Evolutionary conservation across 148 eudicot genomes (phyloP).

Genomic region (Rhododendron ovatum): DNA sequence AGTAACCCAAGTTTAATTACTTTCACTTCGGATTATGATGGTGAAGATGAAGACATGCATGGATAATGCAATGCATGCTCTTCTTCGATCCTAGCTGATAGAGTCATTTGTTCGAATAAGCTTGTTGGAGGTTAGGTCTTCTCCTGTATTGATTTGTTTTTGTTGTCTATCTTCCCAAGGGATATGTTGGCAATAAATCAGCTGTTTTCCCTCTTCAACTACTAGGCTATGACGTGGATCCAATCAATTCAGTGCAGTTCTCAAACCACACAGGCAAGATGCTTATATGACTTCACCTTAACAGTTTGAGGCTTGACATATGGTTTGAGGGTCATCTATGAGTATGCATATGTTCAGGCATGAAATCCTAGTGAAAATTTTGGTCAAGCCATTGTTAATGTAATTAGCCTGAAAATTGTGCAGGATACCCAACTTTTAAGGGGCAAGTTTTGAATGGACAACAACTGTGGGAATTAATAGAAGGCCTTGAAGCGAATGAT

Average conservation of each 20-base stretch:
- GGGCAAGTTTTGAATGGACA: conserved; percentile 92
- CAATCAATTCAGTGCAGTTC: conserved; percentile 93
- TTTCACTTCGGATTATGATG: background rate
- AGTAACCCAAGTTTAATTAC: background rate
- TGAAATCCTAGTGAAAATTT: background rate
- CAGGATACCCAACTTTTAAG: conserved; percentile 94
- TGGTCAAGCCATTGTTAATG: background rate
- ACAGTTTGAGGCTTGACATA: conserved; percentile 15
- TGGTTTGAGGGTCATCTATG: conserved; percentile 19
- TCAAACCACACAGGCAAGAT: conserved; percentile 99
- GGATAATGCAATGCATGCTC: background rate
- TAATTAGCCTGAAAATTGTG: conserved; percentile 23
- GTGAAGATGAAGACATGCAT: background rate
- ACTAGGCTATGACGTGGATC: conserved; percentile 94
- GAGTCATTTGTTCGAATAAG: background rate
- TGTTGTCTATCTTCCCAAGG: conserved; percentile 35
- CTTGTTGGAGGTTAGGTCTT: conserved; percentile 6
- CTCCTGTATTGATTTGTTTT: conserved; percentile 6
- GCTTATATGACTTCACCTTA: conserved; percentile 23
- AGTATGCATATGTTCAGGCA: conserved; percentile 9
- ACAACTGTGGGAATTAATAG: conserved; percentile 81
- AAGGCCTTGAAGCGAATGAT: conserved; percentile 84
- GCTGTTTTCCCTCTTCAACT: conserved; percentile 97
- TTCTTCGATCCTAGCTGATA: background rate
- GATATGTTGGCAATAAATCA: conserved; percentile 95